Evolutionary conservation across 805 yeast genomes (phyloP), one percentile per base, ranked within the genome.

Genomic region (Spathaspora boniae): DNA sequence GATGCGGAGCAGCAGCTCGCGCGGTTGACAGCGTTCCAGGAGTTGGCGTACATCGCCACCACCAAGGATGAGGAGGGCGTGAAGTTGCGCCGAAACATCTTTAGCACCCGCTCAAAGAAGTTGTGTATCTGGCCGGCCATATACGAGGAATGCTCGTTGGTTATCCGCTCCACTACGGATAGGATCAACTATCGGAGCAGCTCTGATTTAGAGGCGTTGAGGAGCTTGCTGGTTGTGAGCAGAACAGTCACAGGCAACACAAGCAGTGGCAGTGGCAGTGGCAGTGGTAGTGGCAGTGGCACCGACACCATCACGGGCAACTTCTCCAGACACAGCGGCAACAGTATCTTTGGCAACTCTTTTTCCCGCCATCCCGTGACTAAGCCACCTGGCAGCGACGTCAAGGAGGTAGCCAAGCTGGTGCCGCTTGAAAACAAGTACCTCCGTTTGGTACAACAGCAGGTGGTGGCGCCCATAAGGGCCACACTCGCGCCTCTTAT

Each of bases 1-100:
- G 62, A 56, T 9, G 57, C 63, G 0, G 43, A 43, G 3, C 37
- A 53, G 32, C 57, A 54, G 36, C 48, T 65, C 32, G 44, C 54
- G 33, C 72, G 78, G 40, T 52, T 78, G 40, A 78, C 87, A 1
- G 88, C 91, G 2, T 82, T 77, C 58, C 91, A 84, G 57, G 93
- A 84, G 50, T 62, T 83, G 36, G 82, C 86, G 1, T 80, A 73
- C 47, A 63, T 83, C 31, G 63, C 88, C 6, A 72, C 78, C 1
- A 58, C 76, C 3, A 51, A 64, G 1, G 70, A 72, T 41, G 42
- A 47, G 5, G 66, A 60, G 34, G 67, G 60, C 5, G 44, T 58
- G 3, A 68, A 72, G 33, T 60, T 73, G 34, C 68, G 89, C 52
- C 44, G 54, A 19, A 64, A 77, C 3, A 72, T 83, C 18, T 83